Conservation (phyloP, 139 green algal species). For the Eudorina sp. region DNA sequence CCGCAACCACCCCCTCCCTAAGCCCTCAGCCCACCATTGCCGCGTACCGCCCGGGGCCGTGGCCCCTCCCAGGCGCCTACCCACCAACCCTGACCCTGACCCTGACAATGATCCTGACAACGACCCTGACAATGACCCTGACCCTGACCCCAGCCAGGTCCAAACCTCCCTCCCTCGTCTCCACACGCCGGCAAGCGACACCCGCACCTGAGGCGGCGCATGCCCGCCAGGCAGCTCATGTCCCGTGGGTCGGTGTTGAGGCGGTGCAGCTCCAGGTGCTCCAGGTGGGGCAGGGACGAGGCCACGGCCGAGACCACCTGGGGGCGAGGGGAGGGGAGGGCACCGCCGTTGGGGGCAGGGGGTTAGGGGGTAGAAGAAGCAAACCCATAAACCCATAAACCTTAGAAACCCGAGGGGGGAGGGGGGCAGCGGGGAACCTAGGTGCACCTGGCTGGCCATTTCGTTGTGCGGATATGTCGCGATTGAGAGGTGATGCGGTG, state of each 20-base stretch:
- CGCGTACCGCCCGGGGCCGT: neutral
- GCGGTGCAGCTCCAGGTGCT: constrained; percentile 36
- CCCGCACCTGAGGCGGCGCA: constrained; percentile 2
- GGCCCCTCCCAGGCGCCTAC: neutral
- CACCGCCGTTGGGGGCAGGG: too few relatives aligned
- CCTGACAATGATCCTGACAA: neutral
- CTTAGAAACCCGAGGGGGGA: too few relatives aligned
- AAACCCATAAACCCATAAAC: too few relatives aligned
- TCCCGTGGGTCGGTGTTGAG: constrained; percentile 5
- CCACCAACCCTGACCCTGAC: neutral
- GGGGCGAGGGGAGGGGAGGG: neutral
- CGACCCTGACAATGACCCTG: neutral
- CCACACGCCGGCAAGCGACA: too few relatives aligned
- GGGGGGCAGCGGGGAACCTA: too few relatives aligned
- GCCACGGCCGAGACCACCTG: constrained; percentile 21
- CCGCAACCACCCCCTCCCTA: too few relatives aligned
- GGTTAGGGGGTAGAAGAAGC: too few relatives aligned
- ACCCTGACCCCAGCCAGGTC: neutral
- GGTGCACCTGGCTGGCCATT: too few relatives aligned
- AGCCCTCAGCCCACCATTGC: neutral
- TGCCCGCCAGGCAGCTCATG: constrained; percentile 11
- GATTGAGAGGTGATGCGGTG: too few relatives aligned
- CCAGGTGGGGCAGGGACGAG: neutral
- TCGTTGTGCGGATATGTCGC: too few relatives aligned
- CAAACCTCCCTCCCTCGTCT: too few relatives aligned